Conservation (phyloP, 1,284 basidiomycete species). For the Ustilago shanxiensis region DNA sequence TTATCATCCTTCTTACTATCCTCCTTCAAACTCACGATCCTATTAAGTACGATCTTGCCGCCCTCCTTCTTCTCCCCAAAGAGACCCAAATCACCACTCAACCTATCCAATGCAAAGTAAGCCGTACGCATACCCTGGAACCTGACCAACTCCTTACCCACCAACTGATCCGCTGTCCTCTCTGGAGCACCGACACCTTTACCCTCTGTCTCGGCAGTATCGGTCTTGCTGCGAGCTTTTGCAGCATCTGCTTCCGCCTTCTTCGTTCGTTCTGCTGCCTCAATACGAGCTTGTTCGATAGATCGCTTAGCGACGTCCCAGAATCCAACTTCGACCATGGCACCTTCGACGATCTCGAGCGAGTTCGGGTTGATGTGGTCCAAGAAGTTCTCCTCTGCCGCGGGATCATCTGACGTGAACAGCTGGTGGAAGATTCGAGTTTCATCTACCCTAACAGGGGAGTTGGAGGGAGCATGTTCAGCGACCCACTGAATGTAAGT, state of each 20-base stretch:
- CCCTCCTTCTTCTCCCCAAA: constrained; percentile 74
- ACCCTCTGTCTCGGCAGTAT: constrained; percentile 17
- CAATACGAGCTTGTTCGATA: constrained; percentile 78
- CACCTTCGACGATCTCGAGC: constrained; percentile 82
- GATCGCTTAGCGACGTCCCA: constrained; percentile 83
- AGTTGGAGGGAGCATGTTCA: constrained; percentile 81
- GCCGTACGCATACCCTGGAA: constrained; percentile 97
- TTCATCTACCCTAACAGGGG: constrained; percentile 87
- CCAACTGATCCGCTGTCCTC: constrained; percentile 80
- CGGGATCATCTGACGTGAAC: constrained; percentile 93
- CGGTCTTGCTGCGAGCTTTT: constrained; percentile 38
- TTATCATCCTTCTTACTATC: constrained; percentile 73
- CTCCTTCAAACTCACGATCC: constrained; percentile 95
- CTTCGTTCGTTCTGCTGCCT: constrained; percentile 74
- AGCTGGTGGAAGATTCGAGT: constrained; percentile 91
- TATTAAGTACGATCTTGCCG: constrained; percentile 87
- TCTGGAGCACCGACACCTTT: constrained; percentile 48
- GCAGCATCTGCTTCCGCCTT: constrained; percentile 72
- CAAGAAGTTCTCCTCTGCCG: constrained; percentile 79
- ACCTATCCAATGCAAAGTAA: constrained; percentile 94
- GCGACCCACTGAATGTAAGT: constrained; percentile 99
- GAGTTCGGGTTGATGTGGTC: constrained; percentile 84
- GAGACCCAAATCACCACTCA: constrained; percentile 70
- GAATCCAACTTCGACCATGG: constrained; percentile 90
- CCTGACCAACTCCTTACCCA: constrained; percentile 91